These are phyloP conservation scores for Colletotrichum truncatum DNA, from an alignment of 2,329 filamentous ascomycete genomes.

Conservation along the genomic window DNA sequence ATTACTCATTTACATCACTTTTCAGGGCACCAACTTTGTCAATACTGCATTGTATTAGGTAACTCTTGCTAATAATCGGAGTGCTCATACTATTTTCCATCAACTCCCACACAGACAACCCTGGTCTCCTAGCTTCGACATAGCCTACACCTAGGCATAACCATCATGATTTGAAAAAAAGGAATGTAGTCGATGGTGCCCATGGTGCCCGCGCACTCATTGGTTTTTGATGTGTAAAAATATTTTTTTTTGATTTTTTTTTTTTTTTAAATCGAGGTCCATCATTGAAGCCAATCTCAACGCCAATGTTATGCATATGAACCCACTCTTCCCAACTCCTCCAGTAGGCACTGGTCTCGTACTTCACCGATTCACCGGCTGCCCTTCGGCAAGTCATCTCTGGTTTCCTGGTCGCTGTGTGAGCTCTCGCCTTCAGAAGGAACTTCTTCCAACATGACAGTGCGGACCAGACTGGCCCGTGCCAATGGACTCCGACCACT, in stretches of 20 bases:
- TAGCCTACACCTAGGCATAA: background rate
- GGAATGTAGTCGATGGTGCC: background rate
- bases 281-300: background rate
- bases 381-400: constrained; percentile 15
- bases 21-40: background rate
- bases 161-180: constrained; percentile 3
- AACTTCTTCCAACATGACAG: constrained; percentile 39
- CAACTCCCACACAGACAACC: background rate
- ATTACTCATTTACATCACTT: background rate
- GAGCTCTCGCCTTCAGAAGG: constrained; percentile 40
- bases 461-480: constrained; percentile 43
- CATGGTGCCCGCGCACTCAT: no score
- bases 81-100: background rate
- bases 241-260: background rate
- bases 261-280: background rate
- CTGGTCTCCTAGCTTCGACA: background rate
- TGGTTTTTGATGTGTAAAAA: no score
- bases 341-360: background rate
- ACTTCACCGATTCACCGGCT: background rate
- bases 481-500: constrained; percentile 50
- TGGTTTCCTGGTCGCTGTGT: constrained; percentile 4
- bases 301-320: constrained; percentile 7
- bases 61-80: constrained; percentile 18
- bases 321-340: background rate
- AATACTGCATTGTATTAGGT: constrained; percentile 18